These are phyloP conservation scores for Lipomyces japonicus DNA, from an alignment of 805 yeast species.

Conservation along the genomic window DNA sequence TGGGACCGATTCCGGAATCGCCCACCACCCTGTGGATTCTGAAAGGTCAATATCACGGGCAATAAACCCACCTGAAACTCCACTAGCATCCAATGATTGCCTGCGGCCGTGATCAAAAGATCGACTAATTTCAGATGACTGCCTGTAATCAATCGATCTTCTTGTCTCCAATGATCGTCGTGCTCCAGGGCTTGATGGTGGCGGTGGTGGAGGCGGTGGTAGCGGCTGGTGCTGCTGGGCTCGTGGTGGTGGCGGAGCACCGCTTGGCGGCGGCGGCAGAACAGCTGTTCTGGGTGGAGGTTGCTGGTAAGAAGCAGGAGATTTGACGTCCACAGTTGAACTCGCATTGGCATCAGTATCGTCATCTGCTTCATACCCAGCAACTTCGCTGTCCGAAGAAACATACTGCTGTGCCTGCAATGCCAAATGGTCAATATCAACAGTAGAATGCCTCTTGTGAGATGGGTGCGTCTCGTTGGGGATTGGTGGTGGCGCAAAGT, in stretches of 20 bases:
- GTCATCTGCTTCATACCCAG: constrained; percentile 73
- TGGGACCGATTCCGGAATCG: constrained; percentile 53
- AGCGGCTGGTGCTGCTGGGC: too few species aligned
- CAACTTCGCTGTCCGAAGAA: constrained; percentile 37
- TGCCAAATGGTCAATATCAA: not conserved
- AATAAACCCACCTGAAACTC: constrained; percentile 21
- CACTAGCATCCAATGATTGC: constrained; percentile 5
- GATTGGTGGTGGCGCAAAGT: not conserved
- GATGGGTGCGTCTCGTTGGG: not conserved
- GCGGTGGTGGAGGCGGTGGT: constrained; percentile 29
- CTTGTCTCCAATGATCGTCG: constrained; percentile 5
- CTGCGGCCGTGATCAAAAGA: constrained; percentile 12
- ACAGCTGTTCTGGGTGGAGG: constrained; percentile 30
- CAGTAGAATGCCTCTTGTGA: too few species aligned
- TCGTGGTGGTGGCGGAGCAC: constrained; percentile 29
- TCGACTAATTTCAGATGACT: constrained; percentile 28
- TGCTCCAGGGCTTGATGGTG: constrained; percentile 32
- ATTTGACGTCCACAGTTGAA: constrained; percentile 30
- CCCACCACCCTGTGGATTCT: constrained; percentile 62
- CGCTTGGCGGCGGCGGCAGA: constrained; percentile 28
- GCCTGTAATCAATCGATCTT: constrained; percentile 20
- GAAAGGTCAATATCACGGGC: constrained; percentile 39
- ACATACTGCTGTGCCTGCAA: constrained; percentile 31
- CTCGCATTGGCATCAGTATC: constrained; percentile 40
- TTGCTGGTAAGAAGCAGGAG: constrained; percentile 23